phyloP scores from a whole-genome alignment of 2,329 filamentous ascomycete species.

The Tolypocladium tropicale region DNA sequence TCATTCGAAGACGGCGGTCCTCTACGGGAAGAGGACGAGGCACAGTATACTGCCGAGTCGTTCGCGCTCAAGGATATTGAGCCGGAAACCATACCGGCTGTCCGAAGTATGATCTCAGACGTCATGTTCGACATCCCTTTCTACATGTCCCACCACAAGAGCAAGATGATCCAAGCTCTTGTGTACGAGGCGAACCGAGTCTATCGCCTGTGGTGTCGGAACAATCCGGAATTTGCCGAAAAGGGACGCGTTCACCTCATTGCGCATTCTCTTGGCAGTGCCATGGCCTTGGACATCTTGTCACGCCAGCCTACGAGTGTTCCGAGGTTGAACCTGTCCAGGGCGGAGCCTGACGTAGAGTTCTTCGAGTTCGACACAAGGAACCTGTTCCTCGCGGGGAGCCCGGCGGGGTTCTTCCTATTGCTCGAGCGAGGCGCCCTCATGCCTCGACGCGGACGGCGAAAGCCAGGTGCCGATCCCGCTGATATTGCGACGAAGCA shows the following conservation, averaged over 20 bases:
- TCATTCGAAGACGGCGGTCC: conserved; percentile 74
- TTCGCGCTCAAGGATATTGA: conserved; percentile 78
- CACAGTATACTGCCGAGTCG: conserved; percentile 46
- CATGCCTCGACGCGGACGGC: conserved; percentile 63
- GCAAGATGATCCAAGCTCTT: conserved; percentile 86
- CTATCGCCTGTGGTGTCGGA: conserved; percentile 89
- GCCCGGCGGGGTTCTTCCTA: conserved; percentile 86
- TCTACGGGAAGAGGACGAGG: conserved; percentile 42
- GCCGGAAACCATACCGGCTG: conserved; percentile 76
- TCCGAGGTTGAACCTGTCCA: conserved; percentile 36
- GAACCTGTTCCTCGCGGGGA: conserved; percentile 82
- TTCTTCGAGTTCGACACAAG: conserved; percentile 88
- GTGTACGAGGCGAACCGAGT: conserved; percentile 88
- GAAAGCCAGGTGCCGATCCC: conserved; percentile 64
- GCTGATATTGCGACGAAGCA: conserved; percentile 44
- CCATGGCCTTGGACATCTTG: conserved; percentile 87
- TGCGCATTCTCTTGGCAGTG: conserved; percentile 86
- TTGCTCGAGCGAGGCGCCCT: conserved; percentile 66
- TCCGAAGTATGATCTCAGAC: conserved; percentile 90
- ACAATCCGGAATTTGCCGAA: conserved; percentile 78
- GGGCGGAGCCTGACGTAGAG: conserved; percentile 33
- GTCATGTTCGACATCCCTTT: conserved; percentile 98
- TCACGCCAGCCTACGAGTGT: conserved; percentile 75
- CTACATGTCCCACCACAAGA: conserved; percentile 92
- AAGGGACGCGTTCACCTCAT: conserved; percentile 83